Evolutionary conservation across 2,329 filamentous ascomycete species (phyloP).

Genomic region (Penicillium janthinellum): DNA sequence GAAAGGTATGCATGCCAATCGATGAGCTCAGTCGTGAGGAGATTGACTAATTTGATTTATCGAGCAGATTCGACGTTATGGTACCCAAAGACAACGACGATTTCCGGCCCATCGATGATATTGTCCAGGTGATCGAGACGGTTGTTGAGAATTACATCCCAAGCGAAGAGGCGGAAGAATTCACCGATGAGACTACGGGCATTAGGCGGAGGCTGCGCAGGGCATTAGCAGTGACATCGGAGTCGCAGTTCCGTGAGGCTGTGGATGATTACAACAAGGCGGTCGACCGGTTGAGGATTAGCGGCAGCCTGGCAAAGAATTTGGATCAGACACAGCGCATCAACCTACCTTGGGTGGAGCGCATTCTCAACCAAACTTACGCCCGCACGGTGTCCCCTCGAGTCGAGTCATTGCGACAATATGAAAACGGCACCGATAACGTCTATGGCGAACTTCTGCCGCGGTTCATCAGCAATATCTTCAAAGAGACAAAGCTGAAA

Average conservation of each 20-base stretch:
- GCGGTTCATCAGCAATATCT: conserved; percentile 78
- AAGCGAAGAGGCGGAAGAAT: conserved; percentile 64
- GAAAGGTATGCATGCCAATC: conserved; percentile 59
- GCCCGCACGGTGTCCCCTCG: conserved; percentile 88
- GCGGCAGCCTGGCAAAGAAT: conserved; percentile 72
- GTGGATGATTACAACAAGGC: conserved; percentile 76
- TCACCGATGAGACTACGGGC: conserved; percentile 72
- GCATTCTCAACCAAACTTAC: conserved; percentile 86
- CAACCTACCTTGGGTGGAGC: conserved; percentile 71
- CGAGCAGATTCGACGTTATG: conserved; percentile 68
- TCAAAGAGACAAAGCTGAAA: conserved; percentile 75
- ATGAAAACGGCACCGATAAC: conserved; percentile 88
- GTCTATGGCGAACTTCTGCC: conserved; percentile 92
- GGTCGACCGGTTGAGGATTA: conserved; percentile 65
- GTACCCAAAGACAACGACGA: conserved; percentile 78
- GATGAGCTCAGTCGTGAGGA: neutral
- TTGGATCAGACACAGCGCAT: conserved; percentile 70
- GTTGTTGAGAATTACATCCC: conserved; percentile 78
- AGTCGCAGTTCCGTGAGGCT: conserved; percentile 71
- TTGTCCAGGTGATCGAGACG: conserved; percentile 68
- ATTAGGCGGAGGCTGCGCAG: conserved; percentile 76
- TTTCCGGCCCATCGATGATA: conserved; percentile 67
- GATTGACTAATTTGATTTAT: neutral
- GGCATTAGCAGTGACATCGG: conserved; percentile 67
- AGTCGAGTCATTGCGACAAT: conserved; percentile 79